phyloP scores from a whole-genome alignment of 768 basidiomycete species.

The Mycena galericulata region DNA sequence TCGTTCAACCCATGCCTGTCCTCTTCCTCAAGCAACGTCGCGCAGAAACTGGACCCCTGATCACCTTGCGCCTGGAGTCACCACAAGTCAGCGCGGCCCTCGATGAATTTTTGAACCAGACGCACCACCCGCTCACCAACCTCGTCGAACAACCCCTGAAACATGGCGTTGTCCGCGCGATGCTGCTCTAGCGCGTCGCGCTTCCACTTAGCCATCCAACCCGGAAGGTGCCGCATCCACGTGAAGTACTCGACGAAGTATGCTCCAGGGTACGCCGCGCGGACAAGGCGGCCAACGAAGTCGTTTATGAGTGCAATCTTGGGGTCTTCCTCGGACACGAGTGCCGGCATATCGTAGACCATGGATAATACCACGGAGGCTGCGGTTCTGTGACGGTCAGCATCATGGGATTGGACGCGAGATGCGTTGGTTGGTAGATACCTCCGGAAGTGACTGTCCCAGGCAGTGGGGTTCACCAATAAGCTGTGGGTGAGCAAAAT shows the following conservation, averaged over 20 bases:
- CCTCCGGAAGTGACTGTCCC: conserved; percentile 4
- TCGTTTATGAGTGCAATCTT: conserved; percentile 29
- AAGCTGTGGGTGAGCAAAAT: not conserved
- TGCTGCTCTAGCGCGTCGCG: conserved; percentile 20
- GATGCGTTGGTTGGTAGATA: not conserved
- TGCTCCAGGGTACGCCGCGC: conserved; percentile 48
- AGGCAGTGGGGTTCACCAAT: not conserved
- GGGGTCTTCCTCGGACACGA: conserved; percentile 23
- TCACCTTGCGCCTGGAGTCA: conserved; percentile 28
- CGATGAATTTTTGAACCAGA: not conserved
- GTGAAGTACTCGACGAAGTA: conserved; percentile 51
- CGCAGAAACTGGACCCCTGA: conserved; percentile 15
- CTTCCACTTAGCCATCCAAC: conserved; percentile 33
- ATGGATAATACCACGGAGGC: conserved; percentile 30
- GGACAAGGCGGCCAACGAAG: conserved; percentile 42
- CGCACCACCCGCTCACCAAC: not conserved
- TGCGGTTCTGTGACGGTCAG: conserved; percentile 21
- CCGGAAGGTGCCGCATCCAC: conserved; percentile 46
- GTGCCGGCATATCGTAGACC: conserved; percentile 32
- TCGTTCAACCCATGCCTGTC: conserved; percentile 20
- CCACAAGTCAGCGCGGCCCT: no score
- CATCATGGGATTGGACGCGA: conserved; percentile 1
- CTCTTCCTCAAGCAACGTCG: conserved; percentile 24
- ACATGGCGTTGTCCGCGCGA: conserved; percentile 34
- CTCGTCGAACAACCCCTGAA: conserved; percentile 30